A percentile compares a stretch with the other conserved stretches of the same genome.
Conservation (phyloP, 2,329 filamentous ascomycete genomes). For the Colletotrichum limetticola region DNA sequence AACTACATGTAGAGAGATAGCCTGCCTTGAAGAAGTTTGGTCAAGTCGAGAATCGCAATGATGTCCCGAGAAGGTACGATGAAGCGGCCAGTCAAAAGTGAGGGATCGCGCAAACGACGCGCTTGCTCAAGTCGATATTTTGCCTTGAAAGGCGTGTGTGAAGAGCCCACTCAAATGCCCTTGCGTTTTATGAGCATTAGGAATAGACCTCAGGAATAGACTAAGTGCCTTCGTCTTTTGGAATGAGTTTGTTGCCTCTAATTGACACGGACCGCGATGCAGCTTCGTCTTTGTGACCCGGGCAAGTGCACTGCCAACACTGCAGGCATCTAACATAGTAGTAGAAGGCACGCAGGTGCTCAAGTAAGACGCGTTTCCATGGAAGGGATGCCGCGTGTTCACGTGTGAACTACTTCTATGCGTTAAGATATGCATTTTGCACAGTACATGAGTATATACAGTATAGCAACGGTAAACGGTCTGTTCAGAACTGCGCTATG, state of each 20-base stretch:
- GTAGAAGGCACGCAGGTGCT: not conserved
- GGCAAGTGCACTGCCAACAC: not conserved
- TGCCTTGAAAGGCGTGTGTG: not conserved
- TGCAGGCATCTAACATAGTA: not conserved
- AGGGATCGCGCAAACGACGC: not conserved
- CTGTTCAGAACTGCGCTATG: not conserved
- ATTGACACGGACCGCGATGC: not conserved
- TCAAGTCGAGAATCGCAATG: not conserved
- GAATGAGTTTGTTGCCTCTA: not conserved
- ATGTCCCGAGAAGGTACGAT: not conserved
- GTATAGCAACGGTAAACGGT: not conserved
- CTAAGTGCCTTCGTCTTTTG: not conserved
- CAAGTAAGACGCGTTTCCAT: not conserved
- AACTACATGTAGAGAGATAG: not conserved
- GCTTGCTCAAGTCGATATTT: not conserved
- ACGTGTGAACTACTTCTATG: not conserved
- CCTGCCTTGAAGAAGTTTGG: not conserved
- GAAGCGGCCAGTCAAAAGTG: not conserved
- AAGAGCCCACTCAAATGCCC: not conserved
- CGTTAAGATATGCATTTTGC: not conserved
- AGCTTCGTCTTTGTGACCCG: not conserved
- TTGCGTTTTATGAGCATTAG: not conserved
- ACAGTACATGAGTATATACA: not conserved
- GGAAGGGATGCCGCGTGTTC: slow-evolving; percentile 7
- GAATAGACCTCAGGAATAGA: not conserved